Conservation (phyloP, 768 basidiomycete species). For the Tulasnella sp. region DNA sequence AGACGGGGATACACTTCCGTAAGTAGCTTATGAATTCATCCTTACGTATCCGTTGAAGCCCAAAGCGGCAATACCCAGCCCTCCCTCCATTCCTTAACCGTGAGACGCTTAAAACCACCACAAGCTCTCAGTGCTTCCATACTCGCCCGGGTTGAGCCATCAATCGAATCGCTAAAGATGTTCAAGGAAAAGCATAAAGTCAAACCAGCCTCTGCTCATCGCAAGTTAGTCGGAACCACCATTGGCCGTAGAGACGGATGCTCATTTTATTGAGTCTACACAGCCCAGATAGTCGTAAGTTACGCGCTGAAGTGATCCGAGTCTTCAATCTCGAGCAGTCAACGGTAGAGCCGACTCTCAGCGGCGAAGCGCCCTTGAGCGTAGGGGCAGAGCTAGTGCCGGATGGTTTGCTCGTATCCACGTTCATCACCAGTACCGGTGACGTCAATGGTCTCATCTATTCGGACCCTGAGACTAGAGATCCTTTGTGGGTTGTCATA, state of each 20-base stretch:
- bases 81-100: background rate
- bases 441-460: slow-evolving; percentile 58
- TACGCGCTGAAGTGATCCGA: slow-evolving; percentile 16
- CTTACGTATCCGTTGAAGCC: background rate
- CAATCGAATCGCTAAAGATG: background rate
- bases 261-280: background rate
- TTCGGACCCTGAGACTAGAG: slow-evolving; percentile 49
- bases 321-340: background rate
- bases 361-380: slow-evolving; percentile 39
- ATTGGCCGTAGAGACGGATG: too few species aligned
- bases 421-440: slow-evolving; percentile 60
- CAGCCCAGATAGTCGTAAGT: slow-evolving; percentile 25
- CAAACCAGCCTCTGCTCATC: slow-evolving; percentile 18
- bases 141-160: background rate
- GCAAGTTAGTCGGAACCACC: background rate
- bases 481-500: slow-evolving; percentile 77
- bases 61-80: background rate
- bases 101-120: background rate
- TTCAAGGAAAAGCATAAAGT: slow-evolving; percentile 22
- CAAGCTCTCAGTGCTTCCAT: background rate
- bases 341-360: slow-evolving; percentile 42
- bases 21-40: too few species aligned
- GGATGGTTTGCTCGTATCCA: slow-evolving; percentile 64
- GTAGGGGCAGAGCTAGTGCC: slow-evolving; percentile 59
- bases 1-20: too few species aligned